Base-by-base conservation (phyloP, 139 green algal genomes). In the Klebsormidium nitens region DNA sequence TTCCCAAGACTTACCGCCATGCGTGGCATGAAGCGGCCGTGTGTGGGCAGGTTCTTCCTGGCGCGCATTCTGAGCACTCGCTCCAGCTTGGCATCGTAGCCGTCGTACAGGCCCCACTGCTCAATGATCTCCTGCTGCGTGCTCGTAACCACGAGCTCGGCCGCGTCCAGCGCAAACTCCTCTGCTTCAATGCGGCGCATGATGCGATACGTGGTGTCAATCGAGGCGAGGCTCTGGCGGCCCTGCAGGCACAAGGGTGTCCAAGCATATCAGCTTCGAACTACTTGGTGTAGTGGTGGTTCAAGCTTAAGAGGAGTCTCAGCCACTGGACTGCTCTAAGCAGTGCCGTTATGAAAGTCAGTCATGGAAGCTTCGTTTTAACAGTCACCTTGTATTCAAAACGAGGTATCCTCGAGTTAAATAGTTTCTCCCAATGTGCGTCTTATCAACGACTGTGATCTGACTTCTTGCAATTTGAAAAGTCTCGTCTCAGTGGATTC, bases 81-180 rank as follows among this genome's bases (percentile, higher is more conserved):
- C 64, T 82, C 76, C 50, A 89, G 75, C 8, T 66, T 55, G 14
- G 70, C 50, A 11, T 50, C 77, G 79, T 86, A 95, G 42, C 91
- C 91, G 66, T 96, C 83, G 73, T 96, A 96, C 60, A 95, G 84
- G 26, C 91, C 91, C 91, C 92, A 97, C 80, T 97, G 92, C 76
- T 95, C 83, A 44, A 89, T 85, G 32, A 97, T 84, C 79, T 95
- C 89, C 86, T 96, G 89, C 76, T 85, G 72, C 1, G 91, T 97
- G 57, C 76, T 89, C 6, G 90, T 96, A 66, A 96, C 91, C 48
- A 97, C 91, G 60, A 91, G 81, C 37, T 86, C 60, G 1, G 91
- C 88, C 0, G 76, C 68, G 72, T 96, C 92, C 59, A 97, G 83
- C 14, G 79, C 85, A 3, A 91, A 84, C 80, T 97, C 92, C 85